Evolutionary conservation across 768 basidiomycete genomes (phyloP).

Genomic region (Podaxis sp.): DNA sequence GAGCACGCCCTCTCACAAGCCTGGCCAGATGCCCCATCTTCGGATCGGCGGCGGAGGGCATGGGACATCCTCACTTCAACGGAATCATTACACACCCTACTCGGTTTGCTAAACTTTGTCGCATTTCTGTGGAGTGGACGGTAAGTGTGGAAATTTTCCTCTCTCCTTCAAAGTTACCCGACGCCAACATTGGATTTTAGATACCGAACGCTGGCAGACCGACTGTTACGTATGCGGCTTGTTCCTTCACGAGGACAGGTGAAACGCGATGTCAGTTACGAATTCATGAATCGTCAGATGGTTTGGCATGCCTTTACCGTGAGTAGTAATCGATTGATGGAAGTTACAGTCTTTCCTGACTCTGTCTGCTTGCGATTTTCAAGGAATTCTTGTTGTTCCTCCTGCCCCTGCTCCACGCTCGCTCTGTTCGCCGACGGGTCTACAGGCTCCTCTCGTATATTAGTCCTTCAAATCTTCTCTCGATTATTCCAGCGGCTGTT

Average conservation of each 20-base stretch:
- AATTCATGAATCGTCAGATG: constrained; percentile 99
- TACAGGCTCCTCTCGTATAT: constrained; percentile 31
- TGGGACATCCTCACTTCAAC: constrained; percentile 67
- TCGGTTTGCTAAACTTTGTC: constrained; percentile 72
- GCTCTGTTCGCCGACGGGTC: constrained; percentile 56
- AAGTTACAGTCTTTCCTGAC: neutral
- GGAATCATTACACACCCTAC: constrained; percentile 61
- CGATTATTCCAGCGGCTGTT: constrained; percentile 23
- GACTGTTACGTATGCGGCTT: constrained; percentile 71
- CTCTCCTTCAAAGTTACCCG: neutral
- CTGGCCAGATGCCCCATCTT: constrained; percentile 89
- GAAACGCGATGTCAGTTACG: constrained; percentile 88
- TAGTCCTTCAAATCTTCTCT: constrained; percentile 24
- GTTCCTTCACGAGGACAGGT: constrained; percentile 65
- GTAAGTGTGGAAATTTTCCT: constrained; percentile 37
- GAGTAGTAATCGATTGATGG: constrained; percentile 22
- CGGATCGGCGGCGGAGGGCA: constrained; percentile 64
- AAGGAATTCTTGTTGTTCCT: constrained; percentile 96
- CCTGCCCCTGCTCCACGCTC: constrained; percentile 77
- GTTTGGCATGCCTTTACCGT: constrained; percentile 99
- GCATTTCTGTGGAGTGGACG: constrained; percentile 83
- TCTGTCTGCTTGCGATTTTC: neutral
- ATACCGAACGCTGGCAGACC: constrained; percentile 80
- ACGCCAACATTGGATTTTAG: constrained; percentile 32
- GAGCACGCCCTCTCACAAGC: constrained; percentile 73